Conservation (phyloP, 805 yeast genomes). For the Starmerella sp. region DNA sequence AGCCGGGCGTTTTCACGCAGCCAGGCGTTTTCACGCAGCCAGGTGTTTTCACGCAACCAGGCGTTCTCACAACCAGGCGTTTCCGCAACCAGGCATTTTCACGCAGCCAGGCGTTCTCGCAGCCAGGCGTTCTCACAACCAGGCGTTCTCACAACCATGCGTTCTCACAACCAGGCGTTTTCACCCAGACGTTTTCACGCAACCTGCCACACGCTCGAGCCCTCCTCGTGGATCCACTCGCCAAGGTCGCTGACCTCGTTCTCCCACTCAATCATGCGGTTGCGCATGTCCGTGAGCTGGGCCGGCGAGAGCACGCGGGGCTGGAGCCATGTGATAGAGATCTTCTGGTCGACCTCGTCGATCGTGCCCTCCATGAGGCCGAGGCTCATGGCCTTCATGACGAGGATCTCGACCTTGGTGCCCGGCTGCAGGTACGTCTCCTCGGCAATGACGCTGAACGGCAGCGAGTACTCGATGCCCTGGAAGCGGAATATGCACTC, state of each 20-base stretch:
- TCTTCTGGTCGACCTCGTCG: conserved; percentile 70
- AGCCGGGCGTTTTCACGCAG: too few species aligned
- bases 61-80: too few species aligned
- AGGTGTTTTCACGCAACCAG: too few species aligned
- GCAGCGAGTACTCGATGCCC: conserved; percentile 51
- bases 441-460: conserved; percentile 60
- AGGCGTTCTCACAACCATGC: too few species aligned
- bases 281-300: conserved; percentile 68
- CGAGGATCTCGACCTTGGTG: conserved; percentile 77
- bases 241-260: conserved; percentile 56
- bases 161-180: too few species aligned
- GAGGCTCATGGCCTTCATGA: conserved; percentile 81
- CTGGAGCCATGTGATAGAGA: conserved; percentile 87
- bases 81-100: too few species aligned
- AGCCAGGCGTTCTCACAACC: too few species aligned
- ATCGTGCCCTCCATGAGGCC: conserved; percentile 80
- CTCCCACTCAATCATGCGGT: conserved; percentile 69
- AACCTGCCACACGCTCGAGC: conserved; percentile 50
- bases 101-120: too few species aligned
- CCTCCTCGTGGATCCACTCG: conserved; percentile 46
- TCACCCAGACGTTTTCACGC: too few species aligned
- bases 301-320: conserved; percentile 79
- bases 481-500: conserved; percentile 74
- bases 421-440: conserved; percentile 51
- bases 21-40: too few species aligned